A percentile compares a stretch with the other conserved stretches of the same genome.
Conservation (phyloP, 2,329 filamentous ascomycete genomes). For the Xylariaceae sp. region DNA sequence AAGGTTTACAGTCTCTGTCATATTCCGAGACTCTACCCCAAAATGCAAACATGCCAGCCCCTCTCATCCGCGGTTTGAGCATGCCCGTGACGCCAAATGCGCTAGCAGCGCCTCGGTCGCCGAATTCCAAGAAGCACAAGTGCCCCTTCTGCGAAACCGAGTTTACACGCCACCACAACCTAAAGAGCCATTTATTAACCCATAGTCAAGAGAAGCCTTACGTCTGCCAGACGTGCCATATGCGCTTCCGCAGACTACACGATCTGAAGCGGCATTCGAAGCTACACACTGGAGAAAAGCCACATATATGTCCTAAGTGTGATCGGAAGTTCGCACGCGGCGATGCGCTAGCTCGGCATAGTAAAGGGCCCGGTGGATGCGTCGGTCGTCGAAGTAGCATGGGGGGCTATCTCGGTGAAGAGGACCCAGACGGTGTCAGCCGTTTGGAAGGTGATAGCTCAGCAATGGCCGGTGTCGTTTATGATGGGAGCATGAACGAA, state of each 20-base stretch:
- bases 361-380: constrained; percentile 92
- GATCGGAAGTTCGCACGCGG: constrained; percentile 92
- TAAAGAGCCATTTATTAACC: constrained; percentile 94
- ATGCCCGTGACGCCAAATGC: constrained; percentile 51
- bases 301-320: constrained; percentile 91
- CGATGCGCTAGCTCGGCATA: constrained; percentile 89
- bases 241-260: constrained; percentile 86
- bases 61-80: constrained; percentile 51
- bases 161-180: constrained; percentile 94
- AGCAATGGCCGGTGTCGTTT: constrained; percentile 53
- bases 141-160: constrained; percentile 95
- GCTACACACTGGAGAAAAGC: constrained; percentile 91
- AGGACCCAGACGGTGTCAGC: constrained; percentile 60
- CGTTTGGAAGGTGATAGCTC: constrained; percentile 49
- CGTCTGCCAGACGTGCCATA: constrained; percentile 86
- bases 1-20: constrained; percentile 48
- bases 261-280: constrained; percentile 96
- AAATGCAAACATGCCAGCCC: constrained; percentile 41
- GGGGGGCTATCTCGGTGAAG: constrained; percentile 74
- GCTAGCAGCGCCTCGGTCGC: constrained; percentile 58
- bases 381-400: constrained; percentile 85
- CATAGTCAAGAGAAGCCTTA: constrained; percentile 99
- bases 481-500: constrained; percentile 53
- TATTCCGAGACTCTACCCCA: constrained; percentile 51
- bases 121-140: constrained; percentile 82